These are phyloP conservation scores for Chernovozyma sophiae-reginae DNA, from an alignment of 1,139 yeast genomes.

Conservation along the genomic window DNA sequence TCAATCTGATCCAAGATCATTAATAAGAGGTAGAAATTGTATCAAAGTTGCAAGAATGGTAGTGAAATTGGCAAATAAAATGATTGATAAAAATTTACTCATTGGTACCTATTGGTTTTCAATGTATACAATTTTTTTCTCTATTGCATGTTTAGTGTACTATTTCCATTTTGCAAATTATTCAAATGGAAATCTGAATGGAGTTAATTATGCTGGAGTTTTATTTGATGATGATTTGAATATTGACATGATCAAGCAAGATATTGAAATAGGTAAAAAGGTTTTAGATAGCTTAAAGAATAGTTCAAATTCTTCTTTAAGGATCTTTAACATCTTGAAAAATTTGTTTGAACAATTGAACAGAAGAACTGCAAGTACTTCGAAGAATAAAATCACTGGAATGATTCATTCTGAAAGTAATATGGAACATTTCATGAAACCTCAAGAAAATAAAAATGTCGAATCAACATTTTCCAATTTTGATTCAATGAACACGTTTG, in stretches of 20 bases:
- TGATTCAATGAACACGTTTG: slow-evolving; percentile 31
- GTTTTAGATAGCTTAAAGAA: slow-evolving; percentile 70
- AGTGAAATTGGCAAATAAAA: slow-evolving; percentile 76
- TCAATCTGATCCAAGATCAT: slow-evolving; percentile 41
- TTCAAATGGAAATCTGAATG: slow-evolving; percentile 19
- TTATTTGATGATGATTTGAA: slow-evolving; percentile 58
- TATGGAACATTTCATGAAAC: slow-evolving; percentile 1
- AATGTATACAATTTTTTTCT: slow-evolving; percentile 85
- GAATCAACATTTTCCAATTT: slow-evolving; percentile 31
- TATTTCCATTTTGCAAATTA: slow-evolving; percentile 70
- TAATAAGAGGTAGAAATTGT: slow-evolving; percentile 77
- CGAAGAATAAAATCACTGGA: slow-evolving; percentile 16
- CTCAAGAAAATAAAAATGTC: slow-evolving; percentile 11
- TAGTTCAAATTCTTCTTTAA: slow-evolving; percentile 70
- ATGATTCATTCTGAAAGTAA: slow-evolving; percentile 6
- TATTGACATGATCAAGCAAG: slow-evolving; percentile 64
- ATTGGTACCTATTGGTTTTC: slow-evolving; percentile 94
- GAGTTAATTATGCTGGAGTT: slow-evolving; percentile 44
- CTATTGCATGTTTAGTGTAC: slow-evolving; percentile 82
- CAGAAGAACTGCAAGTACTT: slow-evolving; percentile 52
- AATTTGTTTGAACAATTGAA: slow-evolving; percentile 80
- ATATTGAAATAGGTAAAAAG: slow-evolving; percentile 77
- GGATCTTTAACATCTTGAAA: slow-evolving; percentile 76
- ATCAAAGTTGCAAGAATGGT: slow-evolving; percentile 82
- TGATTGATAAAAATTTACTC: slow-evolving; percentile 68